Percentiles rank a stretch among this genome's conserved stretches.
Conservation (phyloP, 2,329 filamentous ascomycete genomes). For the Calonectria crousiana region DNA sequence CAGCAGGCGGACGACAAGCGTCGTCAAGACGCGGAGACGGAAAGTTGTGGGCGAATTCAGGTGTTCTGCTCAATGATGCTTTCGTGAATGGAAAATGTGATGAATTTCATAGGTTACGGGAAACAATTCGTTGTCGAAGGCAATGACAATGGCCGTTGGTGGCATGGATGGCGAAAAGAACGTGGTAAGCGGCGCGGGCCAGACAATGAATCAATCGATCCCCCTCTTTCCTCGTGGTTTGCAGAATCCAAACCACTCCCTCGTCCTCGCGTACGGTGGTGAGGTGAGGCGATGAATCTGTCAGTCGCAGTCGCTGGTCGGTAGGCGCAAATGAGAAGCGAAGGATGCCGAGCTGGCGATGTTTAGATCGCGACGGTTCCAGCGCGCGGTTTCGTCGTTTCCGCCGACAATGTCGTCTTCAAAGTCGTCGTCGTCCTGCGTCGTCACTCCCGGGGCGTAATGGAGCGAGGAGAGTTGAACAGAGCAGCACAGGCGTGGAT, state of each 20-base stretch:
- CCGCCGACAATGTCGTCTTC: constrained; percentile 15
- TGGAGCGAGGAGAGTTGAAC: constrained; percentile 17
- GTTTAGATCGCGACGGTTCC: constrained; percentile 17
- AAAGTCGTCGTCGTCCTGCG: constrained; percentile 17
- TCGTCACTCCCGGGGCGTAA: constrained; percentile 22
- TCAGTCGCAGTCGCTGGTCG: neutral
- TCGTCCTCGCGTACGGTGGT: neutral
- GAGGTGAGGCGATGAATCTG: neutral
- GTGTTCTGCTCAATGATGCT: constrained; percentile 5
- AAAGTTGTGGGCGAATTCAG: neutral
- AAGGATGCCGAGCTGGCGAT: neutral
- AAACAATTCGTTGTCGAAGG: constrained; percentile 17
- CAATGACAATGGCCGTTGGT: constrained; percentile 12
- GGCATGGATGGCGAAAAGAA: constrained; percentile 15
- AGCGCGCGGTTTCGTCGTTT: constrained; percentile 24
- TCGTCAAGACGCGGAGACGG: constrained; percentile 38
- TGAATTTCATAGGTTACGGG: constrained; percentile 1
- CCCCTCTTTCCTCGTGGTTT: constrained; percentile 1
- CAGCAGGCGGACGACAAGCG: constrained; percentile 34
- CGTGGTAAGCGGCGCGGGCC: neutral
- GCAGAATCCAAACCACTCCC: neutral
- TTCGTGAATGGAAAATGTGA: constrained; percentile 10
- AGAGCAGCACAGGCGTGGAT: constrained; percentile 6
- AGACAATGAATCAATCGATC: constrained; percentile 7
- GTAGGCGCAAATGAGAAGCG: neutral